These are phyloP conservation scores for Gloeostereum incarnatum DNA, from an alignment of 768 basidiomycete species.

Conservation along the genomic window DNA sequence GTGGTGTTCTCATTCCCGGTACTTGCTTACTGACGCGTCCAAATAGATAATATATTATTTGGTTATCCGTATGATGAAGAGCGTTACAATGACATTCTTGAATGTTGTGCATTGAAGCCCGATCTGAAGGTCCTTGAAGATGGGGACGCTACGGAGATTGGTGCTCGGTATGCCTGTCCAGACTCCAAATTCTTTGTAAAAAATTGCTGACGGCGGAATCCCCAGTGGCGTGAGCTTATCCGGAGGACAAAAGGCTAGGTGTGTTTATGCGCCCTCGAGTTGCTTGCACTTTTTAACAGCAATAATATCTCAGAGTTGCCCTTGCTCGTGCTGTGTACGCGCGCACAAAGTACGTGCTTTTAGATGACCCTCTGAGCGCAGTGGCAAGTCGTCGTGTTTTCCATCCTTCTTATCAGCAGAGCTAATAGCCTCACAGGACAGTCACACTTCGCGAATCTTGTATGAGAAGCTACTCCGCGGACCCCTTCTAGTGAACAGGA, in stretches of 20 bases:
- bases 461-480: conserved; percentile 61
- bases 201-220: too few relatives aligned
- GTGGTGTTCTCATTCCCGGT: too few relatives aligned
- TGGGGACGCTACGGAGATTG: conserved; percentile 82
- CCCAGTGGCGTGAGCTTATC: conserved; percentile 65
- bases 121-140: conserved; percentile 83
- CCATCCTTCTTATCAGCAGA: background rate
- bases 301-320: conserved; percentile 55
- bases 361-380: conserved; percentile 78
- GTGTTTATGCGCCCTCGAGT: conserved; percentile 7
- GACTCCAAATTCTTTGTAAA: too few relatives aligned
- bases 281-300: background rate
- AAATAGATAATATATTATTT: conserved; percentile 81
- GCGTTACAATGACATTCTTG: conserved; percentile 68
- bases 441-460: conserved; percentile 55
- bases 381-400: conserved; percentile 42
- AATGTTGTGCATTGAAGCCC: conserved; percentile 72
- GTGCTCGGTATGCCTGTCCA: conserved; percentile 46
- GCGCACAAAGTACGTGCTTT: conserved; percentile 54
- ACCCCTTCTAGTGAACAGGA: conserved; percentile 54
- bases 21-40: too few relatives aligned
- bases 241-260: conserved; percentile 80
- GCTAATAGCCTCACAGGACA: conserved; percentile 34
- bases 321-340: conserved; percentile 80
- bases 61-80: conserved; percentile 64